Evolutionary conservation across 23 red algal genomes (phyloP).

Genomic region (Gracilaria gracilis): DNA sequence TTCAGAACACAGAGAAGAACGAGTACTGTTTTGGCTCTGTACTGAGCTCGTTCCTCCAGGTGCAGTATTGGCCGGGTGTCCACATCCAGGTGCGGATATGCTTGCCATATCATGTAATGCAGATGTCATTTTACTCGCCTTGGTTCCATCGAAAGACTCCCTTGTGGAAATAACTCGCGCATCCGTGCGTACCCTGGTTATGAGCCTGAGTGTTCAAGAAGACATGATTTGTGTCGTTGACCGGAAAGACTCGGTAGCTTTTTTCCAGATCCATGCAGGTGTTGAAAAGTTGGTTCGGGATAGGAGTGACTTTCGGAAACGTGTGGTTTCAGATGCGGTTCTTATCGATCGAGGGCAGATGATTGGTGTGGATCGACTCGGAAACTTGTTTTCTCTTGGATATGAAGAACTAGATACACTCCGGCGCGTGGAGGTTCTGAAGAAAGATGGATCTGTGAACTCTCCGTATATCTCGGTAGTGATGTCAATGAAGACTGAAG

Average conservation of each 20-base stretch:
- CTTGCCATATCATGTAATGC: slow-evolving; percentile 60
- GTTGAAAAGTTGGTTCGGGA: slow-evolving; percentile 43
- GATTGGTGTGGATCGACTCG: slow-evolving; percentile 50
- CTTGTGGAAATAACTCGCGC: slow-evolving; percentile 51
- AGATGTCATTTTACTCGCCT: slow-evolving; percentile 53
- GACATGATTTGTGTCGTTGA: slow-evolving; percentile 63
- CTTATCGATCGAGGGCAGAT: slow-evolving; percentile 48
- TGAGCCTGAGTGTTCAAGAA: slow-evolving; percentile 48
- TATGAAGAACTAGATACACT: slow-evolving; percentile 60
- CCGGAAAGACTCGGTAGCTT: slow-evolving; percentile 69
- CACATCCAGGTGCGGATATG: slow-evolving; percentile 46
- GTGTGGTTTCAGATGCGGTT: slow-evolving; percentile 65
- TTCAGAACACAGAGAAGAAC: not conserved
- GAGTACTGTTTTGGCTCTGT: slow-evolving; percentile 29
- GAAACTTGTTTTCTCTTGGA: slow-evolving; percentile 62
- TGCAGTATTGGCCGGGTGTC: slow-evolving; percentile 48
- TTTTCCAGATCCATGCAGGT: slow-evolving; percentile 37
- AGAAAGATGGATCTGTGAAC: slow-evolving; percentile 2
- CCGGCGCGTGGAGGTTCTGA: not conserved
- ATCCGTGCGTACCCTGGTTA: slow-evolving; percentile 40
- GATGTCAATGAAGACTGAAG: not conserved
- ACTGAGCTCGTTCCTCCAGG: slow-evolving; percentile 61
- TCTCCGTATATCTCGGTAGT: slow-evolving; percentile 15
- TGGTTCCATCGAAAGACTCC: slow-evolving; percentile 15
- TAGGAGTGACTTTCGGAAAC: slow-evolving; percentile 46